Evolutionary conservation across 129 eudicot species (phyloP).

Genomic region (Saposhnikovia divaricata): DNA sequence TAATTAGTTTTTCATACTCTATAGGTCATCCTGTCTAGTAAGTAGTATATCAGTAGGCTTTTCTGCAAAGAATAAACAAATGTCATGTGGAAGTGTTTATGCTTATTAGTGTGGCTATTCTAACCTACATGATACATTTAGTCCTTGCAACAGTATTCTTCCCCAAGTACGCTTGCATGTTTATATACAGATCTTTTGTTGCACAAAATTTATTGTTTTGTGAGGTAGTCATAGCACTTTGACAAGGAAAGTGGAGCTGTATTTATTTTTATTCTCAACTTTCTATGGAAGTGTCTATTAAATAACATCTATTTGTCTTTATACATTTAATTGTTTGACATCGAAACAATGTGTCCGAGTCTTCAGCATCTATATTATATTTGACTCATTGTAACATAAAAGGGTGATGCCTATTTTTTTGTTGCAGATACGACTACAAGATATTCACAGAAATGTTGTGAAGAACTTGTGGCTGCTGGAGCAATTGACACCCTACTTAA

Average conservation of each 20-base stretch:
- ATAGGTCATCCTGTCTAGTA: neutral
- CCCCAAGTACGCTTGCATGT: neutral
- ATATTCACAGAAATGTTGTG: slow-evolving; percentile 79
- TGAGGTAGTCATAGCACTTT: neutral
- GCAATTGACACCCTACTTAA: slow-evolving; percentile 59
- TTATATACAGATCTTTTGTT: neutral
- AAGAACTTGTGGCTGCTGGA: slow-evolving; percentile 81
- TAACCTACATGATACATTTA: neutral
- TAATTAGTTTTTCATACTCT: neutral
- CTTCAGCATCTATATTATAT: neutral
- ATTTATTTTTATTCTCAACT: neutral
- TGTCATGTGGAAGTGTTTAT: neutral
- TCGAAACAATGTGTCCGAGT: neutral
- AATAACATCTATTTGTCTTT: neutral
- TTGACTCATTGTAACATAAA: neutral
- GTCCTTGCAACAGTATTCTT: neutral
- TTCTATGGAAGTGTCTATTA: neutral
- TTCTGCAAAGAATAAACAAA: neutral
- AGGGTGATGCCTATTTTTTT: neutral
- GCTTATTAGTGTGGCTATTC: neutral
- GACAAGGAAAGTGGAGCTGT: neutral
- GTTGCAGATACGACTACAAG: slow-evolving; percentile 72
- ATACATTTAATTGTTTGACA: neutral
- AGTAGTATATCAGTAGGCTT: neutral
- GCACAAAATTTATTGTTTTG: neutral